Evolutionary conservation across 257 asterid genomes (phyloP).

Genomic region (Phtheirospermum japonicum): DNA sequence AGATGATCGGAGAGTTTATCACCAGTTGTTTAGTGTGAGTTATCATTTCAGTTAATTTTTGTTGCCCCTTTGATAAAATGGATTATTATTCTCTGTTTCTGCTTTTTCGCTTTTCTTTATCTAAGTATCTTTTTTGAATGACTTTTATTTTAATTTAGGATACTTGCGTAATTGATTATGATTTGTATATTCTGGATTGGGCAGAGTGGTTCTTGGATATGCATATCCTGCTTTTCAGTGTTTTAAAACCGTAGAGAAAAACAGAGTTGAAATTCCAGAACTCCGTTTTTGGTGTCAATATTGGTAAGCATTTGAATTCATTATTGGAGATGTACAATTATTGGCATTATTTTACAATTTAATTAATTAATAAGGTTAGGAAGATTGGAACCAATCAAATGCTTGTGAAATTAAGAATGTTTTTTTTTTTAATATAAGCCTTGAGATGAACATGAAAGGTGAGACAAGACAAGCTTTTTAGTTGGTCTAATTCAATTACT

Average conservation of each 20-base stretch:
- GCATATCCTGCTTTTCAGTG: slow-evolving; percentile 94
- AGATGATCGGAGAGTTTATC: slow-evolving; percentile 76
- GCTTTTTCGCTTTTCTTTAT: slow-evolving; percentile 15
- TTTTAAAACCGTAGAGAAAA: slow-evolving; percentile 73
- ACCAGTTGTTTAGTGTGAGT: slow-evolving; percentile 62
- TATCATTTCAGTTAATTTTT: not conserved
- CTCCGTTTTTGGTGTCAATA: slow-evolving; percentile 93
- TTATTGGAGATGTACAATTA: too few species aligned
- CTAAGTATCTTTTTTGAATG: not conserved
- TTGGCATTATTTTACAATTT: too few species aligned
- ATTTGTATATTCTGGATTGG: not conserved
- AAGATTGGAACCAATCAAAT: slow-evolving; percentile 29
- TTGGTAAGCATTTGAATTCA: slow-evolving; percentile 57
- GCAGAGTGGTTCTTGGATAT: slow-evolving; percentile 80
- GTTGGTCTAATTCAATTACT: not conserved
- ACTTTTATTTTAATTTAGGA: slow-evolving; percentile 4
- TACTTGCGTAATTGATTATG: not conserved
- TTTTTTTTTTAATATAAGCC: too few species aligned
- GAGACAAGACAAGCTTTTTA: too few species aligned
- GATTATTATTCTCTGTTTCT: slow-evolving; percentile 32
- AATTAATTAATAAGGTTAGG: slow-evolving; percentile 20
- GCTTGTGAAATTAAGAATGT: slow-evolving; percentile 8
- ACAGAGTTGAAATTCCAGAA: slow-evolving; percentile 64
- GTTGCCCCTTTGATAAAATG: slow-evolving; percentile 17
- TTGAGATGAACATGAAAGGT: too few species aligned